These are phyloP conservation scores for Stipa capillata DNA, from an alignment of 176 grass and related monocot species.

Conservation along the genomic window DNA sequence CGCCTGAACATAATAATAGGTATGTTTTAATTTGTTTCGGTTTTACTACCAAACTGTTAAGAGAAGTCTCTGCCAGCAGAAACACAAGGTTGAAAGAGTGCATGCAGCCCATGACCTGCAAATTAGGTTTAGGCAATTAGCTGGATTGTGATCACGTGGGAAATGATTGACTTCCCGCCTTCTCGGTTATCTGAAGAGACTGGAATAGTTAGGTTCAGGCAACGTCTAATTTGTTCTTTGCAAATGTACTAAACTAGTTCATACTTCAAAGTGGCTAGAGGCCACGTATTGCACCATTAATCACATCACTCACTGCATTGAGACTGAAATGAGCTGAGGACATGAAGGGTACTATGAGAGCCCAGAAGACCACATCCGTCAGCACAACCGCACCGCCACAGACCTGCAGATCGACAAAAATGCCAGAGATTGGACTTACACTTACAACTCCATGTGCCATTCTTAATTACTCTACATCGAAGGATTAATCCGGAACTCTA, in stretches of 20 bases:
- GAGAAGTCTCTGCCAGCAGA: constrained; percentile 37
- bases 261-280: not conserved
- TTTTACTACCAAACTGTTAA: constrained; percentile 36
- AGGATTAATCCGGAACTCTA: not conserved
- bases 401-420: constrained; percentile 1
- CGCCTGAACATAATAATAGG: not conserved
- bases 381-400: constrained; percentile 35
- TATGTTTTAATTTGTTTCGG: not conserved
- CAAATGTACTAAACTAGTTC: not conserved
- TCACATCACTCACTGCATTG: constrained; percentile 38
- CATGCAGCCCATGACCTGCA: constrained; percentile 45
- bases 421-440: not conserved
- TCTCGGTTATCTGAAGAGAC: not conserved
- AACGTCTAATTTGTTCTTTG: not conserved
- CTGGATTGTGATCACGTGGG: not conserved
- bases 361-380: constrained; percentile 61
- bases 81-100: constrained; percentile 47
- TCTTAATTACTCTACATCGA: no score
- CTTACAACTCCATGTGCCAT: not conserved
- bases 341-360: constrained; percentile 36
- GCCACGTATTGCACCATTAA: not conserved
- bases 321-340: constrained; percentile 30
- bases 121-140: not conserved
- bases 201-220: not conserved
- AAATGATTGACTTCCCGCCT: not conserved